These are phyloP conservation scores for Malassezia psittaci DNA, from an alignment of 1,284 basidiomycete species.

Conservation along the genomic window DNA sequence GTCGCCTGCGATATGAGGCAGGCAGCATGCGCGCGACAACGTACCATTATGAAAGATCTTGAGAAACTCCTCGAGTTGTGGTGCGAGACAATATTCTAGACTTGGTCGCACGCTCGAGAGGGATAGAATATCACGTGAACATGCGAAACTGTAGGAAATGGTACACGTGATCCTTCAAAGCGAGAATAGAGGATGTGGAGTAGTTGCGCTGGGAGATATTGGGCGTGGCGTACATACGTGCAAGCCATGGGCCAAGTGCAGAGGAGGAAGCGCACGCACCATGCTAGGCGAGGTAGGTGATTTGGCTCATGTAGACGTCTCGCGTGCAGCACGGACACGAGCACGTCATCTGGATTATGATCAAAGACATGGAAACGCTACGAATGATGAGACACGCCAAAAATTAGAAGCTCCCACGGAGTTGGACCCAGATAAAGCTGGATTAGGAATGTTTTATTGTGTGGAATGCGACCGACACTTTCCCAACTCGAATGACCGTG, in stretches of 20 bases:
- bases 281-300: conserved; percentile 34
- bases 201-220: too few relatives aligned
- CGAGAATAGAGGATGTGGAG: too few relatives aligned
- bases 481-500: conserved; percentile 34
- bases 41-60: conserved; percentile 14
- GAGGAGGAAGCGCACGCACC: conserved; percentile 43
- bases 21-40: neutral
- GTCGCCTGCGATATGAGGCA: neutral
- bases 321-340: conserved; percentile 40
- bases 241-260: conserved; percentile 35
- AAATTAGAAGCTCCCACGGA: conserved; percentile 34
- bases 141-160: conserved; percentile 4
- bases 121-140: conserved; percentile 11
- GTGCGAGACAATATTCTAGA: conserved; percentile 6
- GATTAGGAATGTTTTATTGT: conserved; percentile 47
- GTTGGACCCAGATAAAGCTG: conserved; percentile 44
- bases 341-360: conserved; percentile 44
- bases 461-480: conserved; percentile 46
- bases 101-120: neutral
- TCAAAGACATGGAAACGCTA: conserved; percentile 41
- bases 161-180: conserved; percentile 5
- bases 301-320: conserved; percentile 28
- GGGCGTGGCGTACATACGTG: neutral
- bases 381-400: conserved; percentile 28
- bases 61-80: conserved; percentile 12